Evolutionary conservation across 345 rosid genomes (phyloP).

Genomic region (Erodium maritimum): DNA sequence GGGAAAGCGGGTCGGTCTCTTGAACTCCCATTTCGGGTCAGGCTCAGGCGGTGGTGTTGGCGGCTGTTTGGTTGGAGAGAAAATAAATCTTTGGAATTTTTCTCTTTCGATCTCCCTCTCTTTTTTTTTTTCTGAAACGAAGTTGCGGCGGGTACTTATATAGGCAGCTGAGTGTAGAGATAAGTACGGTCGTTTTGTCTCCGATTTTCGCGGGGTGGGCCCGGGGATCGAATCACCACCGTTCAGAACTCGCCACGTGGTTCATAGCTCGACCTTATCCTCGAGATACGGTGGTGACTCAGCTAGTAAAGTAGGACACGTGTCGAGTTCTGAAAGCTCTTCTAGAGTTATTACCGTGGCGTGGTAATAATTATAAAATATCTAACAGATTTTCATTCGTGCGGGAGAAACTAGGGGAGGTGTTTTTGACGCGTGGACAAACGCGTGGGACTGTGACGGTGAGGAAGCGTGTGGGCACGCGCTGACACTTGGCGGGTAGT

Average conservation of each 20-base stretch:
- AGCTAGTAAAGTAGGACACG: conserved; percentile 13
- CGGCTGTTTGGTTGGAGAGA: background rate
- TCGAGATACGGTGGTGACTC: conserved; percentile 12
- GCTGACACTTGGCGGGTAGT: conserved; percentile 12
- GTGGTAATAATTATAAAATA: background rate
- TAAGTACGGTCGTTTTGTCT: conserved; percentile 70
- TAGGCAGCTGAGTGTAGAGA: conserved; percentile 15
- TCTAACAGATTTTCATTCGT: background rate
- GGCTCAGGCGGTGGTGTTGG: conserved; percentile 44
- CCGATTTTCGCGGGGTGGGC: conserved; percentile 16
- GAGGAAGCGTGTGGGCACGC: conserved; percentile 8
- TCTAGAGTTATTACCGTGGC: conserved; percentile 6
- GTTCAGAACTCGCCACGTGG: conserved; percentile 23
- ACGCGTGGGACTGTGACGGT: conserved; percentile 9
- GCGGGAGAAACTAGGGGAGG: background rate
- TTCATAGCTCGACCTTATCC: conserved; percentile 27
- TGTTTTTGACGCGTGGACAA: conserved; percentile 15
- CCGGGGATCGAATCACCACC: conserved; percentile 16
- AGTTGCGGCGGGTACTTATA: conserved; percentile 15
- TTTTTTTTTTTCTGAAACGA: background rate
- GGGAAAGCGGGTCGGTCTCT: conserved; percentile 64
- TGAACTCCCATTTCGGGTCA: too few relatives aligned
- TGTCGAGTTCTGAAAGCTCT: conserved; percentile 5
- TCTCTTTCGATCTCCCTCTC: background rate
- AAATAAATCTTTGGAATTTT: background rate